Conservation (phyloP, 2,329 filamentous ascomycete species). For the Diaporthe sp. region DNA sequence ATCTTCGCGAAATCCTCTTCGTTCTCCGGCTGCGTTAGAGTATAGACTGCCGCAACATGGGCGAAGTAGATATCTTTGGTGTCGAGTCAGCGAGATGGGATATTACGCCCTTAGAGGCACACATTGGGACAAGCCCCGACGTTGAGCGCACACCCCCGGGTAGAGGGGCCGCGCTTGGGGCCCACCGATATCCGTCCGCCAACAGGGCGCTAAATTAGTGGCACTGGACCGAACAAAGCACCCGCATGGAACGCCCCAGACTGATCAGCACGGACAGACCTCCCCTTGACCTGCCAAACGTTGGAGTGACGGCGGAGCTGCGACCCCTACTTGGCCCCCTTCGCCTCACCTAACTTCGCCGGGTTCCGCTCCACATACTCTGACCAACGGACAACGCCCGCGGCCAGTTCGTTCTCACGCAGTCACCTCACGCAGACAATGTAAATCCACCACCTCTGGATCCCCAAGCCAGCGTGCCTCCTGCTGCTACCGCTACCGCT, state of each 20-base stretch:
- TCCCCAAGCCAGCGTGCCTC: conserved; percentile 25
- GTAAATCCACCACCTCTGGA: conserved; percentile 11
- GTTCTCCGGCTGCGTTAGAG: background rate
- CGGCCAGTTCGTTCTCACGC: background rate
- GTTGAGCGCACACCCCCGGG: background rate
- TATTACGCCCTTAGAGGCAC: background rate
- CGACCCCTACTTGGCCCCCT: conserved; percentile 4
- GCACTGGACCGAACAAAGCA: conserved; percentile 24
- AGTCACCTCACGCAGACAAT: conserved; percentile 11
- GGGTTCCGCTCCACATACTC: background rate
- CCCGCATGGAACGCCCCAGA: conserved; percentile 30
- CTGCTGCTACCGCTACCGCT: background rate
- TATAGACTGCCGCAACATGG: background rate
- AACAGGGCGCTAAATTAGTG: conserved; percentile 20
- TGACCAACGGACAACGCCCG: conserved; percentile 14
- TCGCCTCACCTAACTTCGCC: conserved; percentile 8
- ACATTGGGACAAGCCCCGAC: background rate
- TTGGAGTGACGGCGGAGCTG: conserved; percentile 10
- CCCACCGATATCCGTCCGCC: conserved; percentile 13
- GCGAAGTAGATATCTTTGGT: background rate
- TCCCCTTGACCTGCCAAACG: conserved; percentile 22
- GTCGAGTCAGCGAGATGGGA: background rate
- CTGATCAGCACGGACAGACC: conserved; percentile 33
- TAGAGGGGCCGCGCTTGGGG: conserved; percentile 16
- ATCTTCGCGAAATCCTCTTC: no score